These are phyloP conservation scores for Kodamaea fungicola DNA, from an alignment of 1,139 yeast species.

Conservation along the genomic window DNA sequence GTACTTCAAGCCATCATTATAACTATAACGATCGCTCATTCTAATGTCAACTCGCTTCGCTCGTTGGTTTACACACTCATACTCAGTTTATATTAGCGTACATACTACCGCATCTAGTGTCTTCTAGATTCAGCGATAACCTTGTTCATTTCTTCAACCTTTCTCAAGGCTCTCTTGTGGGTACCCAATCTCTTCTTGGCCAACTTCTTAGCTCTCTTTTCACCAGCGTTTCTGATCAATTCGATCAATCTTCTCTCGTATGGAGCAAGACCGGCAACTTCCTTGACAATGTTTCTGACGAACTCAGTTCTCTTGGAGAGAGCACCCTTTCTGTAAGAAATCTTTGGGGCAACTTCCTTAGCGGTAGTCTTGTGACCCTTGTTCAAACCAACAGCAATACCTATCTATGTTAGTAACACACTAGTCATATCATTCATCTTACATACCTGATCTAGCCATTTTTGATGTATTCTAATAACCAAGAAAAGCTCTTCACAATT, in stretches of 20 bases:
- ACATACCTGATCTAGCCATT: conserved; percentile 69
- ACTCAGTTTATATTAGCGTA: conserved; percentile 10
- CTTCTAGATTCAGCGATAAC: conserved; percentile 98
- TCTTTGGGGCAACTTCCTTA: conserved; percentile 90
- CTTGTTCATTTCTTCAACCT: conserved; percentile 97
- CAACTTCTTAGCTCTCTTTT: conserved; percentile 99
- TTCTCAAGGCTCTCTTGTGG: conserved; percentile 98
- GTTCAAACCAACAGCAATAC: conserved; percentile 98
- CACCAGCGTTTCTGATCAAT: conserved; percentile 99
- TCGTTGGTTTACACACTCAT: background rate
- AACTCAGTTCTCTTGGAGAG: conserved; percentile 93
- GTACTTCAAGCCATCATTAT: no score
- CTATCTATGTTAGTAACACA: conserved; percentile 40
- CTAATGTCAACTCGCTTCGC: no score
- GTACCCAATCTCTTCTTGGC: conserved; percentile 99
- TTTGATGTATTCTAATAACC: conserved; percentile 18
- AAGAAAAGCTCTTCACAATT: conserved; percentile 11
- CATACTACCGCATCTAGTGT: conserved; percentile 33
- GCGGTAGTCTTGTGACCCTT: conserved; percentile 97
- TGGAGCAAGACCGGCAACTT: conserved; percentile 99
- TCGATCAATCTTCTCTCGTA: conserved; percentile 99
- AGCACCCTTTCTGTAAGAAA: conserved; percentile 97
- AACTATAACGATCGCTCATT: no score
- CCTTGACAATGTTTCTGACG: conserved; percentile 93
- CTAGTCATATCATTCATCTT: conserved; percentile 2